Evolutionary conservation across 495 filamentous ascomycete species (phyloP).

Genomic region (Durotheca rogersii): DNA sequence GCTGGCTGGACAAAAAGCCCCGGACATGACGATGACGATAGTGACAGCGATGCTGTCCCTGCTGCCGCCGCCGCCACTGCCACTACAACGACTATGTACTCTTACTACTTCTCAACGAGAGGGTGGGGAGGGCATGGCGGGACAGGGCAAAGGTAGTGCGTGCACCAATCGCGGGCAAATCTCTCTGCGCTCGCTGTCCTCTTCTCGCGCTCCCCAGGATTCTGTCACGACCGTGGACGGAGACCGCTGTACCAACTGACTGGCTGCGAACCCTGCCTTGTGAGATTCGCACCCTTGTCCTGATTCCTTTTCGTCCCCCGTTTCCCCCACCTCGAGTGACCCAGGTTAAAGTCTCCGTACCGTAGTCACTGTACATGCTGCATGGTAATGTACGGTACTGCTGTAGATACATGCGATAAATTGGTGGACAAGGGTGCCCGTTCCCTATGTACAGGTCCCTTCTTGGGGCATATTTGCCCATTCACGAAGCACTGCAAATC

Average conservation of each 20-base stretch:
- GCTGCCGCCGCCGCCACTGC: too few species aligned
- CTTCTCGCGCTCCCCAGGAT: conserved; percentile 13
- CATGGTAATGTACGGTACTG: too few species aligned
- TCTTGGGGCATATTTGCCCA: conserved; percentile 34
- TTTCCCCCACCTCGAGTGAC: conserved; percentile 30
- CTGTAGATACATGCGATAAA: conserved; percentile 4
- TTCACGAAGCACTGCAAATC: conserved; percentile 10
- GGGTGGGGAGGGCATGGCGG: conserved; percentile 19
- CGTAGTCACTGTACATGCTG: conserved; percentile 13
- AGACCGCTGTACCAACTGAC: conserved; percentile 27
- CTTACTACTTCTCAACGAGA: too few species aligned
- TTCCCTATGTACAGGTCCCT: conserved; percentile 23
- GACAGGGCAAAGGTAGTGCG: too few species aligned
- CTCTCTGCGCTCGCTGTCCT: too few species aligned
- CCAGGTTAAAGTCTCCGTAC: conserved; percentile 32
- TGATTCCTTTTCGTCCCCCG: conserved; percentile 28
- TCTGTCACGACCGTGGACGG: conserved; percentile 27
- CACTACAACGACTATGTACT: too few species aligned
- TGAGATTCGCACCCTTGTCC: conserved; percentile 30
- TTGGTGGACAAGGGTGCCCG: conserved; percentile 22
- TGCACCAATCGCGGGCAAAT: too few species aligned
- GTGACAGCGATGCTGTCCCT: too few species aligned
- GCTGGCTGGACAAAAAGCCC: conserved; percentile 7
- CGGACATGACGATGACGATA: conserved; percentile 6
- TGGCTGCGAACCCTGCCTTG: conserved; percentile 32